Percentiles rank a stretch among this genome's conserved stretches.
Evolutionary conservation across 495 filamentous ascomycete species (phyloP).

Genomic region (Penicillium mononematosum): DNA sequence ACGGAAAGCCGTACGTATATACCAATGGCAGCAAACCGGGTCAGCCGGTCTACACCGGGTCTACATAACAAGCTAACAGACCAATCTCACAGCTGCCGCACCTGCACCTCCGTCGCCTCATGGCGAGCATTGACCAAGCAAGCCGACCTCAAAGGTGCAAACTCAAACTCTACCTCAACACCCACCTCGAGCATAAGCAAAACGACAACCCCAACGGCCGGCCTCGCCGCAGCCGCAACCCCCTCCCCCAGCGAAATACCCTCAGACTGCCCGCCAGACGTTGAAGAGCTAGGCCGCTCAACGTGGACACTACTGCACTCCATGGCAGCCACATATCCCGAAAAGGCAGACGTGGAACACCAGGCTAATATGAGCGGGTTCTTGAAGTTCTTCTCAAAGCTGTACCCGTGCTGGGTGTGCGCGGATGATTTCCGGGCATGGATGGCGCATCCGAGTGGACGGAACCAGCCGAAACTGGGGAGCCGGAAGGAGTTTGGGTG

Average conservation of each 20-base stretch:
- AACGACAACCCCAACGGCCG: constrained; percentile 11
- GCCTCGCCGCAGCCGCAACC: constrained; percentile 19
- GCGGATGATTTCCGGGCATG: constrained; percentile 87
- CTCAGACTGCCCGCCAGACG: constrained; percentile 55
- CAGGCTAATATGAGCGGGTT: constrained; percentile 78
- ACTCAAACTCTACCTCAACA: constrained; percentile 15
- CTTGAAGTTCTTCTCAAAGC: constrained; percentile 69
- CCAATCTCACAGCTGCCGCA: constrained; percentile 67
- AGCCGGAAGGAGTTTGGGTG: constrained; percentile 73
- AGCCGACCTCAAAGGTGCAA: constrained; percentile 30
- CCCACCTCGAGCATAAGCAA: constrained; percentile 23
- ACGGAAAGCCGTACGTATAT: constrained; percentile 86
- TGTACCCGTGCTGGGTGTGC: constrained; percentile 95
- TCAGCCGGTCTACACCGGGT: background rate
- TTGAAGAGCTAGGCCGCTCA: constrained; percentile 77
- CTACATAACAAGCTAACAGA: background rate
- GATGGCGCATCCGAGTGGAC: constrained; percentile 61
- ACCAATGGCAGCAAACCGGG: background rate
- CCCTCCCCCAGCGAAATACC: constrained; percentile 20
- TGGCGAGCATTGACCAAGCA: constrained; percentile 69
- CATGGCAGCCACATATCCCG: constrained; percentile 83
- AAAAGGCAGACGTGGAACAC: constrained; percentile 57
- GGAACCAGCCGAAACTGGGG: constrained; percentile 64
- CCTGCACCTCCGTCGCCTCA: constrained; percentile 73
- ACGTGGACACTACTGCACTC: constrained; percentile 94